Evolutionary conservation across 176 grass and related monocot genomes (phyloP), one percentile per base, ranked within the genome.

Genomic region (Calamus simplicifolius): DNA sequence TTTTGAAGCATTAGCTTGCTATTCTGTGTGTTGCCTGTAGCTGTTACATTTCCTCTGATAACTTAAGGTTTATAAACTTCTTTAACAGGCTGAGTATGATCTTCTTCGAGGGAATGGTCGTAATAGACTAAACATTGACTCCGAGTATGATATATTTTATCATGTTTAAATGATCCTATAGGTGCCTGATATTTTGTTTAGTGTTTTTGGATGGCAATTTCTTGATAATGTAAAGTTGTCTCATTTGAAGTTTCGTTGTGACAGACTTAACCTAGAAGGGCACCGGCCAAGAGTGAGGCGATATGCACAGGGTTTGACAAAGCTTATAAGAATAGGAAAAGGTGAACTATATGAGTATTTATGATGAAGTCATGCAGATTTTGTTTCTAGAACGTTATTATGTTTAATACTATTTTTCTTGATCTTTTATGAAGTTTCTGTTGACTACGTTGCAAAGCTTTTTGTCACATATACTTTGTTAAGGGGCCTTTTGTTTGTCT

Each of bases 321-420:
- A 85, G 69, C 78, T 96, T 16, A 76, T 96, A 64, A 79, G 80
- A 75, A 96, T 96, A 29, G 83, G 92, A 68, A 96, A 96, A 96
- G 87, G 92, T 96, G 57, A 79, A 68, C 67, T 13, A 13, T 43
- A 12, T 26, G n/a, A n/a, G 55, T 61, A 8, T 55, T 18, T 70
- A 29, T 62, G 8, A 43, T 43, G 35, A 13, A 43, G 35, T 43
- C 10, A 43, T 43, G 8, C 35, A 43, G 35, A 43, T 12, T 31
- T 43, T 43, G 35, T 43, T 43, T 43, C 35, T 43, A 13, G 8
- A 43, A 12, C 12, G 35, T 43, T 43, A 12, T 43, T 43, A 43
- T 43, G 35, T 43, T 43, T 43, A 12, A 43, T 43, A 43, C 2
- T 43, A 2, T 43, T 43, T 35, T 43, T 43, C 35, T 43, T 43